These are phyloP conservation scores for Letharia lupina DNA, from an alignment of 495 filamentous ascomycete genomes.

Conservation along the genomic window DNA sequence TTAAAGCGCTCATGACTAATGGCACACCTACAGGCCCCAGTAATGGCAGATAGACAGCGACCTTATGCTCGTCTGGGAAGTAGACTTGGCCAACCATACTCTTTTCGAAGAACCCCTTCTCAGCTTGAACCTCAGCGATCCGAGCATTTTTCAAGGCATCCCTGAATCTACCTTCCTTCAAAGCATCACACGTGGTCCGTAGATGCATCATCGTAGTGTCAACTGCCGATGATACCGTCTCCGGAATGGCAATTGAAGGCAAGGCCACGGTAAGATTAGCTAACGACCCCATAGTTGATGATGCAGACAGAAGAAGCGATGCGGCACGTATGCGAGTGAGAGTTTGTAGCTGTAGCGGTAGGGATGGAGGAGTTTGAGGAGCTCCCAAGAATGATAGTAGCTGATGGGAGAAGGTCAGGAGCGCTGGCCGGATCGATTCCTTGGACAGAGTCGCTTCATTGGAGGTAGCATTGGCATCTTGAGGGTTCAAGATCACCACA, in stretches of 20 bases:
- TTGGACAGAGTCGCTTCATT: conserved; percentile 38
- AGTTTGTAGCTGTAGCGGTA: conserved; percentile 79
- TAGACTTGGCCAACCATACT: conserved; percentile 98
- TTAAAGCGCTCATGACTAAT: conserved; percentile 69
- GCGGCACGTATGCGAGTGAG: conserved; percentile 75
- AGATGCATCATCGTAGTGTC: conserved; percentile 70
- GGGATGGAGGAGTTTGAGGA: conserved; percentile 65
- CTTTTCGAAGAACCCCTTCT: conserved; percentile 96
- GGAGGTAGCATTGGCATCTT: conserved; percentile 22
- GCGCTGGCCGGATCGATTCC: conserved; percentile 62
- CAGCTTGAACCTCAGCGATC: conserved; percentile 79
- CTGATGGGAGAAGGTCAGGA: conserved; percentile 87
- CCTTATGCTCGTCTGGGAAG: conserved; percentile 96
- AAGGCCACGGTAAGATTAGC: conserved; percentile 78
- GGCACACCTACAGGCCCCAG: conserved; percentile 90
- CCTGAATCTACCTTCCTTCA: conserved; percentile 56
- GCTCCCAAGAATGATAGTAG: conserved; percentile 83
- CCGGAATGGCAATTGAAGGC: conserved; percentile 83
- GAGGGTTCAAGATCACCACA: conserved; percentile 65
- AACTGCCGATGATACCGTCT: conserved; percentile 77
- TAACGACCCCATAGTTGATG: conserved; percentile 86
- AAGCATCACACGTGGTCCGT: conserved; percentile 61
- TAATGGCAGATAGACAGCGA: conserved; percentile 91
- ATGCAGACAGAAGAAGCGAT: conserved; percentile 80
- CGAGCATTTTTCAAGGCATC: conserved; percentile 68